phyloP scores from a whole-genome alignment of 768 basidiomycete species.

The Rhodotorula kratochvilovae region DNA sequence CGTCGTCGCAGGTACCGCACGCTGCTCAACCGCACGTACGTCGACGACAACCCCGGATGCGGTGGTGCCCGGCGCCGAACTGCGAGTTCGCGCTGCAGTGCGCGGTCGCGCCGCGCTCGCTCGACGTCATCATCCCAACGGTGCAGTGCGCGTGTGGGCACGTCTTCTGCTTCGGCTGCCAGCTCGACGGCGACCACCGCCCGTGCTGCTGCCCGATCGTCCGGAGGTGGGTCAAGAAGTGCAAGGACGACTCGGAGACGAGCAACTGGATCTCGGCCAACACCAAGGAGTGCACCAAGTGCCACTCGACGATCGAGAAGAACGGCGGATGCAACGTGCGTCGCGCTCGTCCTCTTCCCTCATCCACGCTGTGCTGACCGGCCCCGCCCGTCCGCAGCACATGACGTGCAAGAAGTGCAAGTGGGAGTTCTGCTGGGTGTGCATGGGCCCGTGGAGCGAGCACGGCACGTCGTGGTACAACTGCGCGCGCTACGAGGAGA shows the following conservation, averaged over 20 bases:
- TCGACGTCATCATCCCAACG: slow-evolving; percentile 77
- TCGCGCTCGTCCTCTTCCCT: neutral
- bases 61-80: slow-evolving; percentile 91
- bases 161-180: slow-evolving; percentile 91
- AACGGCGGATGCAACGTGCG: slow-evolving; percentile 94
- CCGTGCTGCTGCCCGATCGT: slow-evolving; percentile 85
- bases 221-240: slow-evolving; percentile 93
- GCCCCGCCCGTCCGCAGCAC: slow-evolving; percentile 57
- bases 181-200: slow-evolving; percentile 79
- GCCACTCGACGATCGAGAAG: slow-evolving; percentile 98
- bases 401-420: slow-evolving; percentile 99
- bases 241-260: slow-evolving; percentile 94
- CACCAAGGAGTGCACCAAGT: slow-evolving; percentile 94
- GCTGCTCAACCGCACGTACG: slow-evolving; percentile 82
- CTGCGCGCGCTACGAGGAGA: slow-evolving; percentile 95
- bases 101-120: slow-evolving; percentile 68
- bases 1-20: slow-evolving; percentile 81
- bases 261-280: slow-evolving; percentile 99
- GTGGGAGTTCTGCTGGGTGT: slow-evolving; percentile 95
- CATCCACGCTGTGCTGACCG: neutral
- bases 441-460: slow-evolving; percentile 97
- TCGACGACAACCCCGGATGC: slow-evolving; percentile 74
- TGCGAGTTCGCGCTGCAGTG: slow-evolving; percentile 95
- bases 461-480: slow-evolving; percentile 98
- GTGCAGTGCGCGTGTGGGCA: slow-evolving; percentile 77